Percentiles rank a stretch among this genome's conserved stretches.
phyloP scores from a whole-genome alignment of 192 early-diverging fungal species.

The Linnemannia elongata region DNA sequence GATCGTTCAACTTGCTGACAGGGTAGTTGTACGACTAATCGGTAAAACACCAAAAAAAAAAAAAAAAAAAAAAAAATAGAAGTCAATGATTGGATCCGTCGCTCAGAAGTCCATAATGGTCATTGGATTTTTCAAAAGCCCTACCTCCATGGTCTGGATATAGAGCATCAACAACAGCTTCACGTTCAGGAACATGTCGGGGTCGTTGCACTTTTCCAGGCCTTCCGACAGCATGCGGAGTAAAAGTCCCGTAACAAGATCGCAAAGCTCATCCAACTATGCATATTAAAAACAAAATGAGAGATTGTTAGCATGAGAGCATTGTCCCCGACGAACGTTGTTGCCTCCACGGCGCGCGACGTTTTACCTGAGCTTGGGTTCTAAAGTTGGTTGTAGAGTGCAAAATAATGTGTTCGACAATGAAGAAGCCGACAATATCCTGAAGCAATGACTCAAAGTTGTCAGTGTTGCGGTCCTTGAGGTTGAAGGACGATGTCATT shows the following conservation, averaged over 20 bases:
- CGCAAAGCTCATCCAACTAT: conserved; percentile 92
- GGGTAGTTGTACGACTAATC: conserved; percentile 80
- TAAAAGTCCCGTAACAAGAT: conserved; percentile 85
- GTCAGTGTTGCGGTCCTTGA: conserved; percentile 75
- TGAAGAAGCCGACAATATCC: conserved; percentile 97
- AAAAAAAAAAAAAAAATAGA: not conserved
- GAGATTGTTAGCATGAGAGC: not conserved
- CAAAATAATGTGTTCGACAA: conserved; percentile 91
- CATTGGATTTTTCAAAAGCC: not conserved
- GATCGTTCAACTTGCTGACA: conserved; percentile 75
- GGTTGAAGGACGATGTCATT: conserved; percentile 69
- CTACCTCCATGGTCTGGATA: conserved; percentile 92
- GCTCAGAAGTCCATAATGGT: not conserved
- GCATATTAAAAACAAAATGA: not conserved
- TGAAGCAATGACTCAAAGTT: conserved; percentile 83
- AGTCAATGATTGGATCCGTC: conserved; percentile 26
- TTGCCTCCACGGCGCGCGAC: not conserved
- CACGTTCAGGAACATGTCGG: conserved; percentile 84
- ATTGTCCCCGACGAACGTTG: not conserved
- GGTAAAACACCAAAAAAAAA: too few relatives aligned
- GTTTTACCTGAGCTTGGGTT: conserved; percentile 74
- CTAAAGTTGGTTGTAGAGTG: conserved; percentile 92
- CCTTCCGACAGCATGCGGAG: conserved; percentile 83
- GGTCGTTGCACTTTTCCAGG: conserved; percentile 82
- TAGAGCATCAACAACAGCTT: conserved; percentile 86